phyloP scores from a whole-genome alignment of 2,329 filamentous ascomycete genomes.

The Ceratocystis albifundus region DNA sequence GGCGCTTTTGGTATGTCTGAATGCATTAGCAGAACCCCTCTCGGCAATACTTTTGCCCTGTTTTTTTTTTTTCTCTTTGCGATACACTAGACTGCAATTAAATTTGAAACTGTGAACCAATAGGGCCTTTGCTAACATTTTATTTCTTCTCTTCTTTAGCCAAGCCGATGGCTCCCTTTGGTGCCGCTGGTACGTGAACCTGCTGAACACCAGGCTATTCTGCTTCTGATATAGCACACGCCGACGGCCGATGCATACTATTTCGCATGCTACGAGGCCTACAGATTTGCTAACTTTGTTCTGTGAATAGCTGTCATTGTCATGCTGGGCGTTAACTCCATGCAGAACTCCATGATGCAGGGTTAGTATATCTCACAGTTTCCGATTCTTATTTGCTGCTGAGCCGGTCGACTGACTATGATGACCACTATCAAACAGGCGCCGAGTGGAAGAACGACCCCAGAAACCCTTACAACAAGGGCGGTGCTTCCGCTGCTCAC shows the following conservation, averaged over 20 bases:
- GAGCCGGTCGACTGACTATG: background rate
- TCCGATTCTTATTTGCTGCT: background rate
- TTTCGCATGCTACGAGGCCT: conserved; percentile 1
- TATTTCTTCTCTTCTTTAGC: conserved; percentile 42
- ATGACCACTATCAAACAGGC: conserved; percentile 42
- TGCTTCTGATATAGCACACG: too few relatives aligned
- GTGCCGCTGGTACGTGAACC: conserved; percentile 63
- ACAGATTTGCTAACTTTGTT: conserved; percentile 20
- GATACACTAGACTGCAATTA: background rate
- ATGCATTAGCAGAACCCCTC: background rate
- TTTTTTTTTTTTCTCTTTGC: background rate
- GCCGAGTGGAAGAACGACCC: conserved; percentile 97
- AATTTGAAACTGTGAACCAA: conserved; percentile 23
- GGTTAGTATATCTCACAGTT: conserved; percentile 42
- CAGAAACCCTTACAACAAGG: conserved; percentile 59
- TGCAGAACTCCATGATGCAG: conserved; percentile 63
- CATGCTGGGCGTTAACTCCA: conserved; percentile 81
- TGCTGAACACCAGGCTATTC: background rate
- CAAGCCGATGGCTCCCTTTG: conserved; percentile 86
- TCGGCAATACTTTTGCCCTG: background rate
- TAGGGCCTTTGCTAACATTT: conserved; percentile 27
- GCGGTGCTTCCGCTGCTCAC: conserved; percentile 32
- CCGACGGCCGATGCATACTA: too few relatives aligned
- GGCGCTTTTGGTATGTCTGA: conserved; percentile 59
- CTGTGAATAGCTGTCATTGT: conserved; percentile 60